A percentile compares a stretch with the other conserved stretches of the same genome.
Conservation (phyloP, 2,329 filamentous ascomycete genomes). For the Colletotrichum phormii region DNA sequence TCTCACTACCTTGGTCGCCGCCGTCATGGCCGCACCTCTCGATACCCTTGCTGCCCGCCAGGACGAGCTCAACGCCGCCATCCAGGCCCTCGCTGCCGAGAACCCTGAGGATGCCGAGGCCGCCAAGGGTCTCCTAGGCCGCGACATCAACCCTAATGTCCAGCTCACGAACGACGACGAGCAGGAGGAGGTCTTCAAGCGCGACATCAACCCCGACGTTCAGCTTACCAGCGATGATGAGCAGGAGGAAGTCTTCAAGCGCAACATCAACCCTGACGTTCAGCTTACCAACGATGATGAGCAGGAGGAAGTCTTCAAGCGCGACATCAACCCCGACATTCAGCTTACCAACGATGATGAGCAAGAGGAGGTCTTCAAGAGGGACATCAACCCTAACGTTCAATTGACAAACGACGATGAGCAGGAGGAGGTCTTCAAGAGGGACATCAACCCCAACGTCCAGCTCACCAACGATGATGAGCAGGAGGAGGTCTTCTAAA, state of each 20-base stretch:
- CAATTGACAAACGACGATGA: not conserved
- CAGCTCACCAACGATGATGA: too few relatives aligned
- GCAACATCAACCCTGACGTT: not conserved
- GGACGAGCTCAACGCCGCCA: constrained; percentile 13
- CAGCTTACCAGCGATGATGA: not conserved
- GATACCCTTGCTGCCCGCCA: constrained; percentile 8
- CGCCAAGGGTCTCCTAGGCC: constrained; percentile 7
- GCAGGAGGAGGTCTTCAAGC: constrained; percentile 8
- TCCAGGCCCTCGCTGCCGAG: constrained; percentile 14
- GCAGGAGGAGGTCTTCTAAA: constrained; percentile 11
- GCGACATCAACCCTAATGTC: not conserved
- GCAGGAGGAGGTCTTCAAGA: too few relatives aligned
- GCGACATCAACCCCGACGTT: not conserved
- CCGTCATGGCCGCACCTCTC: constrained; percentile 27
- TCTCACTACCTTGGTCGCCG: constrained; percentile 28
- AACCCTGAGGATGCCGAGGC: constrained; percentile 18
- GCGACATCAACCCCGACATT: not conserved
- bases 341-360: not conserved
- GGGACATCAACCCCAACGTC: too few relatives aligned
- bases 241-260: constrained; percentile 11
- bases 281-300: not conserved
- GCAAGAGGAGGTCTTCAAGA: constrained; percentile 12
- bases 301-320: constrained; percentile 10
- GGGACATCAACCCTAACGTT: not conserved
- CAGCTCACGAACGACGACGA: not conserved